Base-by-base conservation (phyloP, 169 alveolate species). In the Plasmodium vinckei region DNA sequence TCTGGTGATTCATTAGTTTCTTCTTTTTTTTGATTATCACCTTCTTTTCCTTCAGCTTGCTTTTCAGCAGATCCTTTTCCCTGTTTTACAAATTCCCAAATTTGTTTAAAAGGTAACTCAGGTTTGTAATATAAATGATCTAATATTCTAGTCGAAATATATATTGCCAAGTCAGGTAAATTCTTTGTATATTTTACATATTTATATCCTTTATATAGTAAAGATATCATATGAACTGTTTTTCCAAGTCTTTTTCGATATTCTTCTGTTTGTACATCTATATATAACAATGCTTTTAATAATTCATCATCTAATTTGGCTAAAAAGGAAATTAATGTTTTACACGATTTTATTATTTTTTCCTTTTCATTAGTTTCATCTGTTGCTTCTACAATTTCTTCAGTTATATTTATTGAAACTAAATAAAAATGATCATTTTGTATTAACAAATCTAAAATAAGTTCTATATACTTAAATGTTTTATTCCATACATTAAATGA, bases 91-190 rank as follows among this genome's bases (percentile, higher is more conserved):
- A 67, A 82, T 5, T 21, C 27, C 90, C 90, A 82, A 21, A 82
- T 67, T 56, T 88, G 91, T 71, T 69, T 59, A 71, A 72, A 65
- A 5, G 90, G 67, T 1, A 56, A 69, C 60, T 75, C 97, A 17
- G 92, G 95, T 93, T 93, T 93, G 92, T 94, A 94, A 75, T 95
- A 94, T 93, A 94, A 77, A 73, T 95, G 97, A 59, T 95, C 97
- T 53, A 94, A 88, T 25, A 95, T 95, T 57, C 90, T 82, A 1
- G 67, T 21, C 7, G 90, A 82, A 53, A 82, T 82, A 63, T 67
- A 57, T 67, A 94, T 90, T 25, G 94, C 84, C 73, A 92, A 92
- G 42, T 94, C 94, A 19, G 87, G 87, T 87, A 73, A 70, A 71
- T 75, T 82, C n/a, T 89, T 95, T 15, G 75, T 61, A 44, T 84